Percentiles rank a stretch among this genome's conserved stretches.
These are phyloP conservation scores for Citrus sinensis DNA, from an alignment of 345 rosid genomes.

Conservation along the genomic window DNA sequence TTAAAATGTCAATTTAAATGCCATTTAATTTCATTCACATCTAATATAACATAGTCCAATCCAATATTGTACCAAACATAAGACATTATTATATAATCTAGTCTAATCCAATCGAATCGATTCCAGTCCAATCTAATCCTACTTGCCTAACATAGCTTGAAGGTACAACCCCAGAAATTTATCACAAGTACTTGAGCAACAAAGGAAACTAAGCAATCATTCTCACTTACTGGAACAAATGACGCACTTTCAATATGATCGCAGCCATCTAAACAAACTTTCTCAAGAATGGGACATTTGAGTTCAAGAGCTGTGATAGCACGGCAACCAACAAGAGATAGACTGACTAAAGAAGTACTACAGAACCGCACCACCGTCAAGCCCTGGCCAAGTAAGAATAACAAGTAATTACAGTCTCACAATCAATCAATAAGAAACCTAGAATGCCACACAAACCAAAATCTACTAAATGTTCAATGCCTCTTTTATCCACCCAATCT, in stretches of 20 bases:
- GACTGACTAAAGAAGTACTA: constrained; percentile 70
- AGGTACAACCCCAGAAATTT: neutral
- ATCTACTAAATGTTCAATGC: neutral
- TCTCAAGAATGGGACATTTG: constrained; percentile 78
- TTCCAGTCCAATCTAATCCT: too few relatives aligned
- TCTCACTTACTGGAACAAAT: constrained; percentile 79
- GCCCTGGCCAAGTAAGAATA: constrained; percentile 46
- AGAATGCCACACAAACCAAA: neutral
- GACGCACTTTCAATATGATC: constrained; percentile 91
- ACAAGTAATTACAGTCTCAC: neutral
- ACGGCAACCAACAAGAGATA: constrained; percentile 94
- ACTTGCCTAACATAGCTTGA: neutral
- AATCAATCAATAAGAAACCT: neutral
- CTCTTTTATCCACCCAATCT: neutral
- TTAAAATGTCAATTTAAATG: too few relatives aligned
- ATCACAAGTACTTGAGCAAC: neutral
- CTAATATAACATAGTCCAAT: too few relatives aligned
- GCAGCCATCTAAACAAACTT: constrained; percentile 89
- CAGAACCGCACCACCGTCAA: constrained; percentile 71
- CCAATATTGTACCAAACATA: too few relatives aligned
- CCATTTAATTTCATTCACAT: too few relatives aligned
- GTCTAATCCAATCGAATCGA: too few relatives aligned
- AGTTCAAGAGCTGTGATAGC: constrained; percentile 71
- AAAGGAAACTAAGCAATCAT: neutral
- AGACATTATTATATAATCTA: too few relatives aligned